phyloP scores from a whole-genome alignment of 2,329 filamentous ascomycete species.

The Aureobasidium sp. region DNA sequence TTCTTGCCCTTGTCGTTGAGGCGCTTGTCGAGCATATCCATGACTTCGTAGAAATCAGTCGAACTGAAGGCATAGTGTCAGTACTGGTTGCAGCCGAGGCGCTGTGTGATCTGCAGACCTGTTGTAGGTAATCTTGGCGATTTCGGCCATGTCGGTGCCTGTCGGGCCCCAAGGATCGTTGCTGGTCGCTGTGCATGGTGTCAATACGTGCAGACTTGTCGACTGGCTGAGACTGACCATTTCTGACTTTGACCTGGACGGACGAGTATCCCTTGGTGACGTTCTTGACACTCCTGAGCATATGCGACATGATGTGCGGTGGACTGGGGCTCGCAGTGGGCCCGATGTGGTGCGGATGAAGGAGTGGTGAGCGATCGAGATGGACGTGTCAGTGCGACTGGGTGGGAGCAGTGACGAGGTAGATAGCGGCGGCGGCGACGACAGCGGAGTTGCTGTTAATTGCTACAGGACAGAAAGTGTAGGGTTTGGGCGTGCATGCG shows the following conservation, averaged over 20 bases:
- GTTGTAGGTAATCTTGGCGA: conserved; percentile 95
- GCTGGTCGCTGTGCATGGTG: conserved; percentile 67
- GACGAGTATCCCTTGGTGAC: conserved; percentile 97
- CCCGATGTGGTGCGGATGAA: neutral
- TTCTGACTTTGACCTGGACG: conserved; percentile 95
- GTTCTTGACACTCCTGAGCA: conserved; percentile 96
- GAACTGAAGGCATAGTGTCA: conserved; percentile 50
- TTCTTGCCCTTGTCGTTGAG: conserved; percentile 99
- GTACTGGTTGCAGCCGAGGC: neutral
- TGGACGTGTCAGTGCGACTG: neutral
- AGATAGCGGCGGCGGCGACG: neutral
- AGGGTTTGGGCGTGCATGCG: neutral
- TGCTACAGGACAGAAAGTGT: neutral
- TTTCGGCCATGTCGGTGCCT: conserved; percentile 97
- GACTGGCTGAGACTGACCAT: conserved; percentile 58
- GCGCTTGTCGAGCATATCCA: conserved; percentile 99
- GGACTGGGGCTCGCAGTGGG: neutral
- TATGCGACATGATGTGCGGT: conserved; percentile 70
- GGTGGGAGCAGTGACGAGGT: neutral
- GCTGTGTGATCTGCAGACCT: conserved; percentile 55
- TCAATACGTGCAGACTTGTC: conserved; percentile 16
- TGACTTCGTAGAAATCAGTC: conserved; percentile 97
- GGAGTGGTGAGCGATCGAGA: neutral
- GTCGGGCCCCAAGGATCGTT: conserved; percentile 99
- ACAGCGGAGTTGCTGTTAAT: neutral